Base-by-base conservation (phyloP, 2,329 filamentous ascomycete genomes). In the Calonectria multiphialidica region DNA sequence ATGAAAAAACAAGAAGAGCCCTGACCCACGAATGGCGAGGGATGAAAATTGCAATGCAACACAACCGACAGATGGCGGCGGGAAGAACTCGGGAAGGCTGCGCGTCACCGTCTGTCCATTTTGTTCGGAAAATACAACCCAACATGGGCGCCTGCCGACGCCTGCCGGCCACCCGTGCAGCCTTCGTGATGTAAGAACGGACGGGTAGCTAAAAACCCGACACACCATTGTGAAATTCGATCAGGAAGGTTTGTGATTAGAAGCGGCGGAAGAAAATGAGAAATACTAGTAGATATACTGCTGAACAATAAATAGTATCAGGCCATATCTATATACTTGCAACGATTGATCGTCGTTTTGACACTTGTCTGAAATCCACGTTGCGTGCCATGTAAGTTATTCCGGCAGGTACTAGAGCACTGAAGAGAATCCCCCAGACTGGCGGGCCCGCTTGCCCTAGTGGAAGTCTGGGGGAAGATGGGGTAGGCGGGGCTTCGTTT, bases 391-490 rank as follows among this genome's bases (percentile, higher is more conserved):
- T 37, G 35, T 37, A 37, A 37, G 35, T 37, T 37, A 37, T 37
- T 37, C 35, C 13, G 13, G 10, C 13, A 37, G 35, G 35, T 15
- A 10, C 9, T 37, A 8, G 28, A 30, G 28, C 28, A 30, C 28
- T 30, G 28, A 30, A 30, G 28, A 30, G 5, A 30, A 8, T 30
- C 13, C 35, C 35, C 13, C 10, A 12, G 35, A 37, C 35, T 74
- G 72, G 74, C 66, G 74, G 67, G 42, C 68, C 73, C 73, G 67
- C 70, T 30, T 9, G 12, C 45, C 42, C 42, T 59, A 49, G 28
- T 8, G 28, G 59, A 69, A 59, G 33, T 69, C 73, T 71, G 28
- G 73, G 73, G 75, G 75, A 75, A 75, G 63, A 28, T 23, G 44
- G 44, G 21, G 44, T 10, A 47, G 44, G 16, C 18, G 44, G 44